Evolutionary conservation across 257 asterid species (phyloP).

Genomic region (Lycium barbarum): DNA sequence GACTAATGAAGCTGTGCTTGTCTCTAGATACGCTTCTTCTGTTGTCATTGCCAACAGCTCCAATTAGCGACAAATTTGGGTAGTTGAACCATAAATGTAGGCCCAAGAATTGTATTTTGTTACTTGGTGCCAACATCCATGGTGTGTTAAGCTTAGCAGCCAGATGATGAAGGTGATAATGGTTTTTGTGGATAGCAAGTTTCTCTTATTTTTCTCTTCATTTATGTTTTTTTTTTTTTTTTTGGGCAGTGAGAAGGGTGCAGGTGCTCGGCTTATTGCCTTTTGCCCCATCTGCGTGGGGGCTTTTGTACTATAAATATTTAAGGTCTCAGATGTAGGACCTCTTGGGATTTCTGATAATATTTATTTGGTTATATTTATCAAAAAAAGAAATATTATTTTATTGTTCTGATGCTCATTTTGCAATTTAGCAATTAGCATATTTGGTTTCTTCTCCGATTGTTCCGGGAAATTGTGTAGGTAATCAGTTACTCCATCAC

Average conservation of each 20-base stretch:
- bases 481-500: not conserved
- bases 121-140: conserved; percentile 33
- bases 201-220: conserved; percentile 17
- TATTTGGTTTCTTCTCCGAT: not conserved
- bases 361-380: conserved; percentile 28
- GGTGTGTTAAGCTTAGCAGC: conserved; percentile 5
- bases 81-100: conserved; percentile 37
- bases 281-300: not conserved
- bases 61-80: conserved; percentile 41
- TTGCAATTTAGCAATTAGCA: conserved; percentile 14
- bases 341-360: conserved; percentile 18
- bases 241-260: not conserved
- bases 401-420: not conserved
- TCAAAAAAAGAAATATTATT: conserved; percentile 22
- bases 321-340: conserved; percentile 2
- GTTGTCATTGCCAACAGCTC: conserved; percentile 50
- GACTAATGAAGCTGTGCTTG: conserved; percentile 50
- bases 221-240: not conserved
- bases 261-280: conserved; percentile 23
- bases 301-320: conserved; percentile 22
- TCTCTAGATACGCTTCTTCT: conserved; percentile 57
- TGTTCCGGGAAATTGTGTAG: conserved; percentile 11
- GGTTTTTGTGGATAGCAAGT: conserved; percentile 27
- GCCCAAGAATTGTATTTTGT: conserved; percentile 32
- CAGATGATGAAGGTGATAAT: conserved; percentile 22